These are phyloP conservation scores for Vanderwaltozyma polyspora DNA, from an alignment of 805 yeast species.

Conservation along the genomic window DNA sequence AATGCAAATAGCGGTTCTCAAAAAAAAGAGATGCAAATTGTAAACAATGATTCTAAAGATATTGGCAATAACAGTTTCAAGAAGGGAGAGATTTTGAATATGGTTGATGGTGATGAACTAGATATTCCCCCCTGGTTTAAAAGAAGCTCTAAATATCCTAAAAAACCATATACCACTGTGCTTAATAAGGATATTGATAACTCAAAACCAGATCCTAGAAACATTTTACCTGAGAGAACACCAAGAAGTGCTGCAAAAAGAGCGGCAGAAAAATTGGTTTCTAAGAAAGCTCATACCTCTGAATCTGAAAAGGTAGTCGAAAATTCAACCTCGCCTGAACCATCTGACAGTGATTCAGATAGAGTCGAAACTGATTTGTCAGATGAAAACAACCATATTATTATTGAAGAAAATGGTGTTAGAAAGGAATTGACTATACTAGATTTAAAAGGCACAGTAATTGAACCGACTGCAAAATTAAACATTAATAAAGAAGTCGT, in stretches of 20 bases:
- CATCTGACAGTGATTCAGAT: conserved; percentile 9
- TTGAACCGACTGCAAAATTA: too few species aligned
- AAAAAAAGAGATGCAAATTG: too few species aligned
- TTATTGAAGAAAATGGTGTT: conserved; percentile 2
- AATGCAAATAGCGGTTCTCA: not conserved
- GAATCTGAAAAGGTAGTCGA: conserved; percentile 2
- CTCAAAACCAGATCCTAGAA: conserved; percentile 23
- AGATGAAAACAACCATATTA: conserved; percentile 7
- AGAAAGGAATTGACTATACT: conserved; percentile 12
- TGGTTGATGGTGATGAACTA: conserved; percentile 17
- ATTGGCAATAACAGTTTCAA: conserved; percentile 15
- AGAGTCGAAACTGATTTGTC: conserved; percentile 12
- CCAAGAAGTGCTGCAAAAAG: conserved; percentile 24
- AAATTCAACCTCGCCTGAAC: conserved; percentile 2
- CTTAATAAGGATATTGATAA: conserved; percentile 22
- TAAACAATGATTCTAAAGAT: not conserved
- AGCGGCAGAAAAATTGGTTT: conserved; percentile 21
- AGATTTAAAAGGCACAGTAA: conserved; percentile 12
- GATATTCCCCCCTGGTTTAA: conserved; percentile 15
- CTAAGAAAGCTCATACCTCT: not conserved
- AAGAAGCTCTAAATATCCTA: conserved; percentile 7
- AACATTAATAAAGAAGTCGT: too few species aligned
- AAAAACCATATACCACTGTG: conserved; percentile 23
- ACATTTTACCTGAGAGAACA: conserved; percentile 18
- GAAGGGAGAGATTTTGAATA: conserved; percentile 19